Evolutionary conservation across 75 land plant genomes (phyloP), one percentile per base, ranked within the genome.

Genomic region (Picea glauca): DNA sequence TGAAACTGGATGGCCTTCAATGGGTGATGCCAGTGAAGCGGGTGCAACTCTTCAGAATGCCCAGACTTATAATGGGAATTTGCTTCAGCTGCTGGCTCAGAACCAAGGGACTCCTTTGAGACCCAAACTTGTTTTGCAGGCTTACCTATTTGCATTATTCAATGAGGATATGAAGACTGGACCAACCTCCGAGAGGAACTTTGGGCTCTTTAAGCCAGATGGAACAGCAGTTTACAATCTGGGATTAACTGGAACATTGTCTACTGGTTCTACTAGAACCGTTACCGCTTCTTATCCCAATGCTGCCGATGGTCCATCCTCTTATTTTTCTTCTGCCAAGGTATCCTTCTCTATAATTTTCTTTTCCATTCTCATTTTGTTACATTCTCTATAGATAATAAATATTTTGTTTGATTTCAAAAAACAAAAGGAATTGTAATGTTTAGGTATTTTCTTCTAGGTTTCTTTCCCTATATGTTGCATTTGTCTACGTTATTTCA

Each of bases 1-100:
- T 2, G 98, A 95, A 80, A 95, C 98, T 0, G 98, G 98, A 2
- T 95, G 98, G 98, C 98, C 98, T 6, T 91, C 95, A 0, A 80
- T 58, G 43, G 98, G 98, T n/a, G 98, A 93, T 66, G 12, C 82
- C 0, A 75, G 85, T 76, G 98, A 93, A 81, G 82, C 72, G 1
- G 98, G 95, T 9, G 93, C 93, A 30, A 95, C 86, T 23, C 75
- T 75, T 13, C 79, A 86, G 59, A 88, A 93, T 83, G 98, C 98
- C 12, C 86, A 78, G 46, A 23, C 74, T 1, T 95, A 93, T 66
- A 91, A 93, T 77, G 83, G 90, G 0, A 95, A 95, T 73, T 68
- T 95, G 62, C n/a, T 95, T 78, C 75, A 78, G 46, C 80, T 87
- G 76, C 62, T 93, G 20, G 79, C 76, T 38, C 62, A 77, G 77